Conservation (phyloP, 177 flowering plant species). For the Vitis hybrid region DNA sequence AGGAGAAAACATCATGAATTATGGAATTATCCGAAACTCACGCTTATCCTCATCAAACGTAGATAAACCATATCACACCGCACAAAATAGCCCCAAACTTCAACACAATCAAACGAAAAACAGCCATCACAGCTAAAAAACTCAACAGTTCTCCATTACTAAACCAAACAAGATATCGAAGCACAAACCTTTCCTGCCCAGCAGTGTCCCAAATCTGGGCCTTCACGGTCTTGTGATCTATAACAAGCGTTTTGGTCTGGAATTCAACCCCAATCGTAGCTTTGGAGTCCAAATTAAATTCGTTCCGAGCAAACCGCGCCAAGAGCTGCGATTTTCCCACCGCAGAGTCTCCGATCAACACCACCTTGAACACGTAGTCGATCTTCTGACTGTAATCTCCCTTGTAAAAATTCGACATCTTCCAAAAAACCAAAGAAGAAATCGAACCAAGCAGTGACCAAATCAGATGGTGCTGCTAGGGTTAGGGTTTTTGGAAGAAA, state of each 20-base stretch:
- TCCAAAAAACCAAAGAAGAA: not conserved
- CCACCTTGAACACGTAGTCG: constrained; percentile 57
- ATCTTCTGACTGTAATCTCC: constrained; percentile 44
- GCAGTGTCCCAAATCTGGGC: constrained; percentile 76
- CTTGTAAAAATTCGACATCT: constrained; percentile 45
- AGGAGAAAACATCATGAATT: no score
- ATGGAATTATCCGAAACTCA: no score
- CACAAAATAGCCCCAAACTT: no score
- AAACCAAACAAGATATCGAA: not conserved
- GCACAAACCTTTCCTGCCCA: constrained; percentile 52
- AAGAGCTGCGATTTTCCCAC: constrained; percentile 66
- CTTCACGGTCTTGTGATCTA: constrained; percentile 56
- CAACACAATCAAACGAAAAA: no score
- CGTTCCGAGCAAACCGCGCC: constrained; percentile 55
- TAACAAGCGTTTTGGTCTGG: constrained; percentile 50
- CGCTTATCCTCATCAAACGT: no score
- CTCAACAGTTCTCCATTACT: no score
- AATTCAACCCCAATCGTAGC: constrained; percentile 67
- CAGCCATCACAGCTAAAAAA: no score
- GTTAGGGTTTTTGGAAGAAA: not conserved
- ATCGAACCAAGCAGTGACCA: not conserved
- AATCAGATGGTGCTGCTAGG: constrained; percentile 7
- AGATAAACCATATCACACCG: no score
- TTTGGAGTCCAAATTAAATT: constrained; percentile 56
- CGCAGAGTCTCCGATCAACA: constrained; percentile 59